Evolutionary conservation across 2,329 filamentous ascomycete genomes (phyloP), one percentile per base, ranked within the genome.

Genomic region (Ophiostoma novo-ulmi): DNA sequence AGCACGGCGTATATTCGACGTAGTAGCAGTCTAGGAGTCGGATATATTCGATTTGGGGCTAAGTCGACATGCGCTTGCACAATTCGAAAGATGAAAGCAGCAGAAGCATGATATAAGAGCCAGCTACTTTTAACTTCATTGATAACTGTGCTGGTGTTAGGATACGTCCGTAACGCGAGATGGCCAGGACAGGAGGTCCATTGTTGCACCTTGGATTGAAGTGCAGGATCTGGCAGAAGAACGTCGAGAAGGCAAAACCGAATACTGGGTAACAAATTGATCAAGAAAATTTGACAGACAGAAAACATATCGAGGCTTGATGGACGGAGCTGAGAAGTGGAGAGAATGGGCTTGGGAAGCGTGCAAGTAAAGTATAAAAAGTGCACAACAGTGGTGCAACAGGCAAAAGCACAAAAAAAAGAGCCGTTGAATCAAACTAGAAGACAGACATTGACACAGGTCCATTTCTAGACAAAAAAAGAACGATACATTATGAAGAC

Each of bases 201-300:
- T n/a, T 26, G 58, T 63, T 35, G 58, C 58, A 63, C n/a, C 26
- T 63, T 63, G 58, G 3, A 14, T 63, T 3, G 10, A 10, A 35
- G 58, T 22, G 58, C 58, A 63, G 58, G 58, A 63, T 63, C 58
- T 63, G 26, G 26, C 58, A 63, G 58, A 63, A 26, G 52, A 48
- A 48, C n/a, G 52, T 20, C 52, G n/a, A n/a, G 8, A 58, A 63
- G 26, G 35, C 14, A 7, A 63, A 35, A 13, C 58, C 58, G 26
- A 63, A 2, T 26, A 35, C 58, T 63, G 58, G 58, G 58, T 17
- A 63, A 35, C 5, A 26, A 5, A 26, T 58, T 10, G 26, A 58
- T 11, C 52, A 26, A n/a, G 11, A 58, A n/a, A n/a, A 6, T 48
- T 48, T n/a, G 44, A 8, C 44, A 48, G 3, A n/a, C 44, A 48